Percentiles rank a stretch among this genome's conserved stretches.
These are phyloP conservation scores for Linum trigynum DNA, from an alignment of 345 rosid genomes.

Conservation along the genomic window DNA sequence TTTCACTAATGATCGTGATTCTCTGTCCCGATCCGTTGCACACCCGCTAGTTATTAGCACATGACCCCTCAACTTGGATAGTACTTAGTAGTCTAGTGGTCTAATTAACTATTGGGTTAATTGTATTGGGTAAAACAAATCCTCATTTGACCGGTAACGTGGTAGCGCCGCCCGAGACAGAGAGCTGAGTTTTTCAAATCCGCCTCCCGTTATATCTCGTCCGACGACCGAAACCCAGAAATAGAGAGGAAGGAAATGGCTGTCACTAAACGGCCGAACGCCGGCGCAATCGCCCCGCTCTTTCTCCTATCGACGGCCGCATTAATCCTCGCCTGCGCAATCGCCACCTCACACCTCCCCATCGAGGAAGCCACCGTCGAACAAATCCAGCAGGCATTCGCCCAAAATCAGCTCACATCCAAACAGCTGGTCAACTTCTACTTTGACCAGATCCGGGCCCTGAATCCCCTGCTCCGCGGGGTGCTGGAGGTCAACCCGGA, in stretches of 20 bases:
- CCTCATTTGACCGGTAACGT: neutral
- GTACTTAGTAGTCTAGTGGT: no score
- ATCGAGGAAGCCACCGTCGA: slow-evolving; percentile 23
- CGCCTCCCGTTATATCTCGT: neutral
- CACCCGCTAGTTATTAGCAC: no score
- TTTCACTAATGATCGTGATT: no score
- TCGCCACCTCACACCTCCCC: neutral
- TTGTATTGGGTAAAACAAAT: no score
- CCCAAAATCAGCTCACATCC: slow-evolving; percentile 19
- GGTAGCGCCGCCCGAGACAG: neutral
- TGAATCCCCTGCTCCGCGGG: slow-evolving; percentile 22
- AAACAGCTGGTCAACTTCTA: slow-evolving; percentile 22
- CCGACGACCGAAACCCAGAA: neutral
- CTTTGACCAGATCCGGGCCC: slow-evolving; percentile 16
- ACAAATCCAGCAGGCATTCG: slow-evolving; percentile 19
- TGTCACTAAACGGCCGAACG: neutral
- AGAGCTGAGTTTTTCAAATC: neutral
- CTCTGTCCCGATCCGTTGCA: no score
- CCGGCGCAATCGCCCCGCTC: neutral
- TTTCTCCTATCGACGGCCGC: neutral
- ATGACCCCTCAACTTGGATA: no score
- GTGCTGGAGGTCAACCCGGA: slow-evolving; percentile 30
- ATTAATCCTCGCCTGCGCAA: neutral
- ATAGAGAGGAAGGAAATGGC: neutral
- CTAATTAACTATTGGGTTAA: no score